Conservation (phyloP, 2,329 filamentous ascomycete species). For the Phaeoacremonium minimum region DNA sequence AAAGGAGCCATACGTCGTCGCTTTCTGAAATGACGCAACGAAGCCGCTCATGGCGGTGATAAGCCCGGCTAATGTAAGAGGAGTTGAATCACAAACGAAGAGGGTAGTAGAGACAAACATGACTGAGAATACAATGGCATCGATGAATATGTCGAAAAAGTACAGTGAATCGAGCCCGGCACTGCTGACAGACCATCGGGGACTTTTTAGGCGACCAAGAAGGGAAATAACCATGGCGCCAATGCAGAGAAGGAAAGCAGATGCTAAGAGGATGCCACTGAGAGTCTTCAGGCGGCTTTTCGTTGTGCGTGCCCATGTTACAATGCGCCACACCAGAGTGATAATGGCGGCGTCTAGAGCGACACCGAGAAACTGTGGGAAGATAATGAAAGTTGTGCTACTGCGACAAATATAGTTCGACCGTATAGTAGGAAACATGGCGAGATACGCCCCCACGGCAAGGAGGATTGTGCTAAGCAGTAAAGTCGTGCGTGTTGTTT, state of each 20-base stretch:
- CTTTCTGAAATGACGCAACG: constrained; percentile 26
- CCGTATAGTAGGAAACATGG: constrained; percentile 28
- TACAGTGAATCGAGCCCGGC: constrained; percentile 37
- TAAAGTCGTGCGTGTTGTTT: constrained; percentile 31
- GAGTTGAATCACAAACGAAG: constrained; percentile 41
- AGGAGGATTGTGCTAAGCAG: constrained; percentile 32
- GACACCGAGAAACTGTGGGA: constrained; percentile 42
- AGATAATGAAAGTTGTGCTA: no score
- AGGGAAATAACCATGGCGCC: constrained; percentile 32
- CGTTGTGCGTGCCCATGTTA: constrained; percentile 46
- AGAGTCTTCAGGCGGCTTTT: constrained; percentile 41
- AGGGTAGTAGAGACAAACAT: constrained; percentile 39
- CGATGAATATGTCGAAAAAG: constrained; percentile 42
- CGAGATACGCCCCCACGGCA: constrained; percentile 35
- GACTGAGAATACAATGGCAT: constrained; percentile 39
- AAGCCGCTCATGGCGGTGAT: constrained; percentile 39
- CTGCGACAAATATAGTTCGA: constrained; percentile 52
- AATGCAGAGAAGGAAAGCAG: constrained; percentile 31
- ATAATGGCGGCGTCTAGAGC: constrained; percentile 41
- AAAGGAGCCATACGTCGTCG: constrained; percentile 37
- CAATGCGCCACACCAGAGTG: constrained; percentile 44
- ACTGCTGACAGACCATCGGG: no score
- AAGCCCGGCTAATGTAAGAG: constrained; percentile 34
- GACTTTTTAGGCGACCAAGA: no score
- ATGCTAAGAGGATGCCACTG: constrained; percentile 33